These are phyloP conservation scores for Spergularia bocconei DNA, from an alignment of 148 eudicot genomes.

Conservation along the genomic window DNA sequence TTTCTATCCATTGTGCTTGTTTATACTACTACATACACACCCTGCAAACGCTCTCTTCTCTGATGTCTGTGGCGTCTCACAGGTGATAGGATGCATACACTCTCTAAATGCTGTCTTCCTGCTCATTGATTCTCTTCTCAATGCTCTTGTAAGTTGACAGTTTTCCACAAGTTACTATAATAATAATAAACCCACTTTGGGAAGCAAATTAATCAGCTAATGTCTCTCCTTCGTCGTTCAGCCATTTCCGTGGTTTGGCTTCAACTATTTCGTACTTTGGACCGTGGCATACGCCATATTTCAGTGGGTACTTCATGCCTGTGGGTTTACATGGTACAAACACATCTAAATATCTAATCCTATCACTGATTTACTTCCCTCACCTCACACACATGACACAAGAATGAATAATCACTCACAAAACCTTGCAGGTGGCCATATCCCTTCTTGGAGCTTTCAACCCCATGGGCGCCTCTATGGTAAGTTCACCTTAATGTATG, in stretches of 20 bases:
- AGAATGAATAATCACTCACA: neutral
- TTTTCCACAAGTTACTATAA: neutral
- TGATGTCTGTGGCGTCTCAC: conserved; percentile 15
- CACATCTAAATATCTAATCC: neutral
- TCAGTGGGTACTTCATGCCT: conserved; percentile 86
- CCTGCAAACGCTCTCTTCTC: too few species aligned
- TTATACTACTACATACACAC: neutral
- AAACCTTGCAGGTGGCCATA: conserved; percentile 82
- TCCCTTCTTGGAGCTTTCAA: conserved; percentile 83
- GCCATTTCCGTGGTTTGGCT: conserved; percentile 74
- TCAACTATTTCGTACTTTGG: conserved; percentile 62
- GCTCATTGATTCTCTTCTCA: conserved; percentile 60
- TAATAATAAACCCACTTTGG: neutral
- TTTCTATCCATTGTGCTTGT: neutral
- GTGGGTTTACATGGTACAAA: conserved; percentile 59
- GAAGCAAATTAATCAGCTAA: neutral
- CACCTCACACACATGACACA: too few species aligned
- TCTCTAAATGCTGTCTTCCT: conserved; percentile 73
- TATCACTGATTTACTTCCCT: too few species aligned
- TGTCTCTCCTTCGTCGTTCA: conserved; percentile 26
- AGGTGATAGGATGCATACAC: conserved; percentile 73
- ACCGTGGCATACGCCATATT: conserved; percentile 51
- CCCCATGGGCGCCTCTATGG: conserved; percentile 88
- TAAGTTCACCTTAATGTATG: conserved; percentile 22
- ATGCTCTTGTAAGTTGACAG: conserved; percentile 53